These are phyloP conservation scores for Oropetium thomaeum DNA, from an alignment of 176 grass and related monocot genomes.

Conservation along the genomic window DNA sequence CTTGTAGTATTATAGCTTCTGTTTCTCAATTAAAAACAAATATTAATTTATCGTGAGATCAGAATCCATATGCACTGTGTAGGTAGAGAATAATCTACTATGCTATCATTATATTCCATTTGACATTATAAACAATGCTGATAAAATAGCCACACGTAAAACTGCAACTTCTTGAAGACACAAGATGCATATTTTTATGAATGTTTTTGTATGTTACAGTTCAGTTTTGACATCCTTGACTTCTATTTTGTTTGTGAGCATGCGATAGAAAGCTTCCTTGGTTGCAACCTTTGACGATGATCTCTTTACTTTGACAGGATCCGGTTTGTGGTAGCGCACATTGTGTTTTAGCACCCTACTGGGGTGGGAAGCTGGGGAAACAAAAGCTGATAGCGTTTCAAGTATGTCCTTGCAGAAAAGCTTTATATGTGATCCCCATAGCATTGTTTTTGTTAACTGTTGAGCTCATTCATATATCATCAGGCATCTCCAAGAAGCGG, in stretches of 20 bases:
- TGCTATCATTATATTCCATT: neutral
- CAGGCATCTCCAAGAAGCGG: slow-evolving; percentile 72
- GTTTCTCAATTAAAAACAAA: neutral
- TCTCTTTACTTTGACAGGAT: slow-evolving; percentile 39
- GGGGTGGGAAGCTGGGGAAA: slow-evolving; percentile 67
- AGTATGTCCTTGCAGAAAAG: slow-evolving; percentile 20
- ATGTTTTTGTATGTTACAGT: neutral
- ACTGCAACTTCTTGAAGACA: neutral
- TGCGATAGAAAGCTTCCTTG: neutral
- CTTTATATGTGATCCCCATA: neutral
- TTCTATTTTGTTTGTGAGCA: neutral
- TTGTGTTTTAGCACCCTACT: slow-evolving; percentile 63
- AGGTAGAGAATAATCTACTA: neutral
- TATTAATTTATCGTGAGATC: neutral
- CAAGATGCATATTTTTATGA: neutral
- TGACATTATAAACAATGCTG: neutral
- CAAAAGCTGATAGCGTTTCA: slow-evolving; percentile 53
- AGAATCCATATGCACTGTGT: neutral
- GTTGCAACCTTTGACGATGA: neutral
- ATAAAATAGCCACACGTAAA: neutral
- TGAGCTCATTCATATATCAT: neutral
- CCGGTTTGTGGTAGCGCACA: slow-evolving; percentile 69
- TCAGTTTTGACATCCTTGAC: neutral
- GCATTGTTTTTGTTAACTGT: neutral
- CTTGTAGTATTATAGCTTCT: neutral